Evolutionary conservation across 345 rosid genomes (phyloP).

Genomic region (Populus deltoides): DNA sequence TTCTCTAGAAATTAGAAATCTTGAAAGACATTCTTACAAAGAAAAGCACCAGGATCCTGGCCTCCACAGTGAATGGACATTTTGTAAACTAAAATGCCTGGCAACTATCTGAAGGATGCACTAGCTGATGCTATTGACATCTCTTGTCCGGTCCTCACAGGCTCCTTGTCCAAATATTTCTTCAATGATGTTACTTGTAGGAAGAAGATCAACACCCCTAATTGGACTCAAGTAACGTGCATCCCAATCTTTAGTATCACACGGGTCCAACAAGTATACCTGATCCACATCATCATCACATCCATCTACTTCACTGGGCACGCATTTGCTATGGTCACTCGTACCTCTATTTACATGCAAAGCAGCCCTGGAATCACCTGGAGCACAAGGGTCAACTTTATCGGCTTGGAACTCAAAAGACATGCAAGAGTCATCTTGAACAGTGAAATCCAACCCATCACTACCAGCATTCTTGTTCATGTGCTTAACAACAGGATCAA

Average conservation of each 20-base stretch:
- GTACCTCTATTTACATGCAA: conserved; percentile 15
- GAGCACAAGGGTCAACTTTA: conserved; percentile 17
- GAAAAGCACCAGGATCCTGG: neutral
- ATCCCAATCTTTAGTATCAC: conserved; percentile 45
- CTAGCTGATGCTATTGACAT: conserved; percentile 20
- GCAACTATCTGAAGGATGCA: neutral
- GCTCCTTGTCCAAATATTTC: conserved; percentile 56
- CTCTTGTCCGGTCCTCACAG: conserved; percentile 35
- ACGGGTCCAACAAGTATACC: conserved; percentile 40
- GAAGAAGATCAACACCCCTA: conserved; percentile 47
- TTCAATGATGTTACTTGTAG: conserved; percentile 53
- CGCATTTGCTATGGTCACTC: conserved; percentile 17
- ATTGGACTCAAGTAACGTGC: conserved; percentile 30
- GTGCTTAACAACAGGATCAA: conserved; percentile 15
- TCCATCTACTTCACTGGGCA: conserved; percentile 27
- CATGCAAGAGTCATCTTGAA: conserved; percentile 45
- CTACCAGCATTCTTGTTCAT: conserved; percentile 19
- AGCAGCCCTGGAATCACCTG: conserved; percentile 8
- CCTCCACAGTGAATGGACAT: neutral
- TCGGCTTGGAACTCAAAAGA: conserved; percentile 43
- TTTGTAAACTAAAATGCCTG: neutral
- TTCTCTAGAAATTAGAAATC: conserved; percentile 6
- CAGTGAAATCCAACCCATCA: conserved; percentile 22
- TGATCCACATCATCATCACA: conserved; percentile 34
- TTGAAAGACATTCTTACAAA: neutral